These are phyloP conservation scores for Cymbidium sinense DNA, from an alignment of 106 monocot genomes.

Conservation along the genomic window DNA sequence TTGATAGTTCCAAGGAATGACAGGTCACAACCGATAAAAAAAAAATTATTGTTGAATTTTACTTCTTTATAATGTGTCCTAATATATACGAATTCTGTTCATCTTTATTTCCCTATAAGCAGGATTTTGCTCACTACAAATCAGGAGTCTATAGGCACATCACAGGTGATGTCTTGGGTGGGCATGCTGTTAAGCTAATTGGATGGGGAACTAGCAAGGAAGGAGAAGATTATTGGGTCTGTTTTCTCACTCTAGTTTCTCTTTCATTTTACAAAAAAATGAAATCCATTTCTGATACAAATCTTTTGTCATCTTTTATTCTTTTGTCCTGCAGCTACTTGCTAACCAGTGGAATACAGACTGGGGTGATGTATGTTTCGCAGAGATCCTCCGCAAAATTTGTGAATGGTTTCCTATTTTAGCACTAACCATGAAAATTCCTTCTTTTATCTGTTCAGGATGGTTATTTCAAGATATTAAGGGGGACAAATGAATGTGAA, in stretches of 20 bases:
- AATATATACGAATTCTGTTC: no score
- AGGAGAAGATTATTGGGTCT: slow-evolving; percentile 93
- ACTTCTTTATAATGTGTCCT: no score
- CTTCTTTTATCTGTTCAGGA: slow-evolving; percentile 25
- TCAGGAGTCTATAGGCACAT: slow-evolving; percentile 90
- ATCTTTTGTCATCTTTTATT: neutral
- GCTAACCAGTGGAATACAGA: slow-evolving; percentile 96
- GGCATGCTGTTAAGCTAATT: slow-evolving; percentile 93
- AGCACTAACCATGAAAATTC: neutral
- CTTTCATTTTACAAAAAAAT: neutral
- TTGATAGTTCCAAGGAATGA: no score
- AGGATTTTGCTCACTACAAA: slow-evolving; percentile 97
- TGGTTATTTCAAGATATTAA: slow-evolving; percentile 58
- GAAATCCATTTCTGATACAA: no score
- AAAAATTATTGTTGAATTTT: no score
- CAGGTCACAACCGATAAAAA: no score
- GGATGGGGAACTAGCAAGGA: slow-evolving; percentile 93
- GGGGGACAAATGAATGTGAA: slow-evolving; percentile 76
- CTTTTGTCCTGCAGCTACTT: slow-evolving; percentile 58
- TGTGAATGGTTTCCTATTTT: neutral
- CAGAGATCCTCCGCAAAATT: neutral
- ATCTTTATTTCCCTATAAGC: neutral
- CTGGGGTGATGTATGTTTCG: slow-evolving; percentile 84
- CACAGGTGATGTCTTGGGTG: slow-evolving; percentile 69
- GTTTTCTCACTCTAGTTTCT: neutral